phyloP scores from a whole-genome alignment of 2,329 filamentous ascomycete genomes.

The Falciphora oryzae region DNA sequence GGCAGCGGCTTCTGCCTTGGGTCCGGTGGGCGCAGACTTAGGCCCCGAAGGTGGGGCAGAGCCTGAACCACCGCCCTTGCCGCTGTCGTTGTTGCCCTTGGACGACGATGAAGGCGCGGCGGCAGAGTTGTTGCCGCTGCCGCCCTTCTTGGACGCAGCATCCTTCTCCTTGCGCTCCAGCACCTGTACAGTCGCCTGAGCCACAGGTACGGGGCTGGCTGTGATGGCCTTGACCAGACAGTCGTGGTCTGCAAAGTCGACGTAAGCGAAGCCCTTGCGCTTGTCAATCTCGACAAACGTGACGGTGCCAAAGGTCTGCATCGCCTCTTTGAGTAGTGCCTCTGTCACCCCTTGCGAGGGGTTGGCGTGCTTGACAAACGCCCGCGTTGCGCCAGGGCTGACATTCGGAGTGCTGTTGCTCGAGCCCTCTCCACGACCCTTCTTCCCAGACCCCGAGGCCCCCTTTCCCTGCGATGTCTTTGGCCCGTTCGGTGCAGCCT shows the following conservation, averaged over 20 bases:
- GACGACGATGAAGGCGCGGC: slow-evolving; percentile 4
- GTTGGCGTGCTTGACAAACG: slow-evolving; percentile 78
- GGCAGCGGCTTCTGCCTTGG: slow-evolving; percentile 5
- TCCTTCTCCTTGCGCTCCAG: slow-evolving; percentile 68
- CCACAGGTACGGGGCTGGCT: slow-evolving; percentile 75
- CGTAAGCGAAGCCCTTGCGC: slow-evolving; percentile 90
- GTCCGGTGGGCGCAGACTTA: neutral
- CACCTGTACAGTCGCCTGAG: slow-evolving; percentile 80
- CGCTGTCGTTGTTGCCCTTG: slow-evolving; percentile 8
- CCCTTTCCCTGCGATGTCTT: slow-evolving; percentile 19
- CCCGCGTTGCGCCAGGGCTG: slow-evolving; percentile 52
- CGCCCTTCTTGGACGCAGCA: slow-evolving; percentile 19
- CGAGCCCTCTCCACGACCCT: slow-evolving; percentile 14
- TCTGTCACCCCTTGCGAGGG: slow-evolving; percentile 90
- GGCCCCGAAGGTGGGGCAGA: neutral
- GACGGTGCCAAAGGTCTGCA: slow-evolving; percentile 68
- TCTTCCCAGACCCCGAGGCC: slow-evolving; percentile 11
- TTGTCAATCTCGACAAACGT: slow-evolving; percentile 86
- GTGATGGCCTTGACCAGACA: slow-evolving; percentile 72
- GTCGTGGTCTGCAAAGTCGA: slow-evolving; percentile 74
- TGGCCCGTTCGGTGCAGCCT: slow-evolving; percentile 19
- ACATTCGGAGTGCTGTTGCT: slow-evolving; percentile 15
- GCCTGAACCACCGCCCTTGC: slow-evolving; percentile 3
- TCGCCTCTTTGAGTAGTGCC: slow-evolving; percentile 64
- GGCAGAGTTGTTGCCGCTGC: slow-evolving; percentile 1